phyloP scores from a whole-genome alignment of 2,329 filamentous ascomycete genomes.

The Cladosporium sp. region DNA sequence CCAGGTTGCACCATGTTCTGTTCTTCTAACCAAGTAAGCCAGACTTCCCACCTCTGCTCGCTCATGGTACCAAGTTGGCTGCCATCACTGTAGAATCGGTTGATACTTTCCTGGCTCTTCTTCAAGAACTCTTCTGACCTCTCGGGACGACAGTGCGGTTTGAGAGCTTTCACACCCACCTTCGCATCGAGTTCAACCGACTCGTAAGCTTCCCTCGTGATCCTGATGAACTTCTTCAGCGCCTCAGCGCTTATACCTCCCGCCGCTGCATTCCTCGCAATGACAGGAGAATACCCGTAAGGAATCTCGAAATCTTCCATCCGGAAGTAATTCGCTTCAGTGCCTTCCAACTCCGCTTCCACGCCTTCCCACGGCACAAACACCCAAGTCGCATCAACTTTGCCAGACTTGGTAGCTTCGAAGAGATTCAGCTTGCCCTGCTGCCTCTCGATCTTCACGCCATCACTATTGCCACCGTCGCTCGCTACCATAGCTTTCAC shows the following conservation, averaged over 20 bases:
- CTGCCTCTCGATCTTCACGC: slow-evolving; percentile 28
- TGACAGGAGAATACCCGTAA: slow-evolving; percentile 37
- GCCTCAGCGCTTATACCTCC: slow-evolving; percentile 22
- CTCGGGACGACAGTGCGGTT: slow-evolving; percentile 23
- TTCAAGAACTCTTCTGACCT: slow-evolving; percentile 29
- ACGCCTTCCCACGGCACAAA: slow-evolving; percentile 38
- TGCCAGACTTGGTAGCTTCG: slow-evolving; percentile 29
- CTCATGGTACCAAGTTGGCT: slow-evolving; percentile 23
- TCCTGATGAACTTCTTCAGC: slow-evolving; percentile 30
- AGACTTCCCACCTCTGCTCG: slow-evolving; percentile 23
- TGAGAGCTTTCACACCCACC: background rate
- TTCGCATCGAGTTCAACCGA: slow-evolving; percentile 25
- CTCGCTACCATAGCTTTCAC: slow-evolving; percentile 31
- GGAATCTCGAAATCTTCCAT: slow-evolving; percentile 32
- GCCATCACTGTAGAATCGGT: slow-evolving; percentile 32
- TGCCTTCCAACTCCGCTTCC: slow-evolving; percentile 31
- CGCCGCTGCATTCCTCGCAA: slow-evolving; percentile 28
- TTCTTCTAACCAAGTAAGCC: slow-evolving; percentile 24
- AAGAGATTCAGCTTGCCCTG: slow-evolving; percentile 35
- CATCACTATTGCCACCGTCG: slow-evolving; percentile 30
- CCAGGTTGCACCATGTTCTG: slow-evolving; percentile 10
- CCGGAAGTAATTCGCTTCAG: slow-evolving; percentile 27
- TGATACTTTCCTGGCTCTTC: slow-evolving; percentile 33
- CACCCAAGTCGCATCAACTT: slow-evolving; percentile 37
- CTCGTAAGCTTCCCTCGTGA: slow-evolving; percentile 33